Conservation (phyloP, 208 protist species). For the Acanthamoeba quina region DNA sequence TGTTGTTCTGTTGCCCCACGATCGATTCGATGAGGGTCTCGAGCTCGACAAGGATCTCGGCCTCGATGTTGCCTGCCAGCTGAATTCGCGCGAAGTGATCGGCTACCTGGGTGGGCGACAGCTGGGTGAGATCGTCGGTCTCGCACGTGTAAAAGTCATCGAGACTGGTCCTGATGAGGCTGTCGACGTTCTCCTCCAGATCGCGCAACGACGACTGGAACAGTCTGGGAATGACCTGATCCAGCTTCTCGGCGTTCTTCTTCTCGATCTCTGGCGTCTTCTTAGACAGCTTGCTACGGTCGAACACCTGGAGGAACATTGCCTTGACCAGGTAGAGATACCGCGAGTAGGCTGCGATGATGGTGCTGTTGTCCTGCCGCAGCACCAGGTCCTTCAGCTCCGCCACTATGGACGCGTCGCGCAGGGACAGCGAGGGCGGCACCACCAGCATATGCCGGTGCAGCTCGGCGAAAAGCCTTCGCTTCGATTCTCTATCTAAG, state of each 20-base stretch:
- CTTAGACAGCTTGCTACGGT: not conserved
- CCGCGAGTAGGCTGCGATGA: not conserved
- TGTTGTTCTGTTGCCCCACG: not conserved
- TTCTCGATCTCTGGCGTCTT: not conserved
- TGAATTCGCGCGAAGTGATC: not conserved
- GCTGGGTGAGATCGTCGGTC: not conserved
- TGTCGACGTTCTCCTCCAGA: not conserved
- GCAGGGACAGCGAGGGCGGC: not conserved
- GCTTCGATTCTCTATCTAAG: not conserved
- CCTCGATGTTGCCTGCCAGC: not conserved
- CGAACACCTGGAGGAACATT: not conserved
- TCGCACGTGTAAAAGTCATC: not conserved
- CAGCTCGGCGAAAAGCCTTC: not conserved
- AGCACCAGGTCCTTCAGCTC: not conserved
- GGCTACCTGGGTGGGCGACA: not conserved
- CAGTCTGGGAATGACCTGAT: not conserved
- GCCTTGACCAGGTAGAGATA: constrained; percentile 13
- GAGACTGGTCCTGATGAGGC: not conserved
- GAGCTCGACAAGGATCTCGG: not conserved
- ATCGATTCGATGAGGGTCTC: not conserved
- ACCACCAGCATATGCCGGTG: not conserved
- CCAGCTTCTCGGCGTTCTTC: not conserved
- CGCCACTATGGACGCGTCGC: not conserved
- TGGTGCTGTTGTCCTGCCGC: constrained; percentile 16
- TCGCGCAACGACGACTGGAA: not conserved